Base-by-base conservation (phyloP, 177 flowering plant species). In the Vitis hybrid region DNA sequence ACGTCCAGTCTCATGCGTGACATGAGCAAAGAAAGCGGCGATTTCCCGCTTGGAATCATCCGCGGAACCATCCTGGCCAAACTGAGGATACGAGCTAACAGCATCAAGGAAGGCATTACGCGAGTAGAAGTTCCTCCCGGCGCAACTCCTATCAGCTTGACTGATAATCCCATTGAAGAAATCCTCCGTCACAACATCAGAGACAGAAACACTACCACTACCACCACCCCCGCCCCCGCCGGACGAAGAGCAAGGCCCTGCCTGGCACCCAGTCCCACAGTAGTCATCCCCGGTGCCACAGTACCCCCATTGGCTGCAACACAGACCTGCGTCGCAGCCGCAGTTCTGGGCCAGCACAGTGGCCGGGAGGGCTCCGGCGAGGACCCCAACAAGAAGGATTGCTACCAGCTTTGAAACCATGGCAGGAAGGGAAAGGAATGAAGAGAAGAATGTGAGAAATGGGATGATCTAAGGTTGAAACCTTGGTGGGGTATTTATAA, bases 1-100 rank as follows among this genome's bases (percentile, higher is more conserved):
- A 76, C 82, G 82, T 71, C 82, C 80, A 56, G 80, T 80, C 50
- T 80, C 78, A 65, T 76, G 82, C 0, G 82, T 80, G 56, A 80
- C 75, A 62, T 80, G 82, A 6, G 74, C 82, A 57, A 80, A 80
- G 74, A 77, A 76, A 5, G 82, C 79, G 1, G 82, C 82, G 59
- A 80, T 76, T 57, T 74, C 82, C 7, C 82, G 79, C 69, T 51
- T 76, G 31, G 79, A 70, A 51, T 79, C 82, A 39, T 79, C 79
- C 0, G 13, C 21, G 5, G 79, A 62, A 9, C 77, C 79, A 33
- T 51, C 56, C 22, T 67, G 68, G 10, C 78, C 82, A 16, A 80
- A 80, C 49, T 59, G 62, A 51, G 77, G 2, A 19, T 67, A 80
- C 4, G 65, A 51, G 9, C 18, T 39, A 9, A 59, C 62, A 48